Conservation (phyloP, 805 yeast genomes). For the Wickerhamomyces queroliae region DNA sequence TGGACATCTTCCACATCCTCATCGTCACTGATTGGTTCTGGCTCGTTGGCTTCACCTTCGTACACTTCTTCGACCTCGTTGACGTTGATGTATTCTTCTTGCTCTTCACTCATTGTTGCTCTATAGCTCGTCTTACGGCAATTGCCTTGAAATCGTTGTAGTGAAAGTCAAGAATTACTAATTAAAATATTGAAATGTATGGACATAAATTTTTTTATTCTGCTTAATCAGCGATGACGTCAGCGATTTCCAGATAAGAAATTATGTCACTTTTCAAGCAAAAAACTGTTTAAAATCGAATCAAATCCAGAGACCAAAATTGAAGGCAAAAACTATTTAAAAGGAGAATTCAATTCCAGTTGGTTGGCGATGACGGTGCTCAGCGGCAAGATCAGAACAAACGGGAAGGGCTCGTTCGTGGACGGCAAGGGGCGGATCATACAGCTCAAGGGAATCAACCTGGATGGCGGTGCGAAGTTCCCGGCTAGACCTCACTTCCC, state of each 20-base stretch:
- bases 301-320: too few relatives aligned
- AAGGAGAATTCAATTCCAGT: too few relatives aligned
- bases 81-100: constrained; percentile 29
- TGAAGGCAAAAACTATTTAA: too few relatives aligned
- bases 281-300: too few relatives aligned
- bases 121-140: not conserved
- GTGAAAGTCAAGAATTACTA: too few relatives aligned
- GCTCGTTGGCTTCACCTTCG: constrained; percentile 16
- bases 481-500: constrained; percentile 53
- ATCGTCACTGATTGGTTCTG: constrained; percentile 25
- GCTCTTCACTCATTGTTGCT: constrained; percentile 2
- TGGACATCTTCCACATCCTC: constrained; percentile 33
- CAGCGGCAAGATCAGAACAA: constrained; percentile 27
- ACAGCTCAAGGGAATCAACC: constrained; percentile 70
- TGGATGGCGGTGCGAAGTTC: constrained; percentile 68
- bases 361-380: constrained; percentile 4
- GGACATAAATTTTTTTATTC: too few relatives aligned
- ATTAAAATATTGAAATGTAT: too few relatives aligned
- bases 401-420: constrained; percentile 51
- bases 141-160: too few relatives aligned
- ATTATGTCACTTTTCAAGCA: too few relatives aligned
- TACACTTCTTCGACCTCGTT: constrained; percentile 40
- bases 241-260: too few relatives aligned
- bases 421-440: constrained; percentile 53
- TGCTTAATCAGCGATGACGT: too few relatives aligned